phyloP scores from a whole-genome alignment of 805 yeast species.

The Sugiyamaella marilandica region DNA sequence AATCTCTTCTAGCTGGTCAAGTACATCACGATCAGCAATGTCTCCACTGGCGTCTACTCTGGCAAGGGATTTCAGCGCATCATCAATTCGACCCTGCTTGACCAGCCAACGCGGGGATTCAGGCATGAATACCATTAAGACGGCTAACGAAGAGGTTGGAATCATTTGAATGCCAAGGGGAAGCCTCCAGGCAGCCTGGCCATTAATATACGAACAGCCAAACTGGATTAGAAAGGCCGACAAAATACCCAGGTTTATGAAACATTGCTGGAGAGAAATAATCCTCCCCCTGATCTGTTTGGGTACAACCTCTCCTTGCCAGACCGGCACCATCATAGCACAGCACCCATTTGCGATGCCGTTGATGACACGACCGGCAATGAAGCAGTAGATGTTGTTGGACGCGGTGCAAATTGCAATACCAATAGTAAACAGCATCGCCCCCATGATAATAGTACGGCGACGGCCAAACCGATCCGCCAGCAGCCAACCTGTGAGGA shows the following conservation, averaged over 20 bases:
- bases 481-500: conserved; percentile 46
- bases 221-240: conserved; percentile 73
- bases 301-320: conserved; percentile 70
- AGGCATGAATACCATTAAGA: conserved; percentile 61
- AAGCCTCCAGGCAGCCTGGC: conserved; percentile 63
- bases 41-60: conserved; percentile 35
- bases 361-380: conserved; percentile 64
- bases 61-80: conserved; percentile 44
- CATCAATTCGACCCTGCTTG: conserved; percentile 51
- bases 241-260: conserved; percentile 57
- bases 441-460: conserved; percentile 52
- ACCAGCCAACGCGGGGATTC: conserved; percentile 86
- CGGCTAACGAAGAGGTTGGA: conserved; percentile 52
- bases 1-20: conserved; percentile 35
- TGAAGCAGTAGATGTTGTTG: conserved; percentile 55
- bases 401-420: conserved; percentile 52
- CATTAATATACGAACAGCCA: conserved; percentile 55
- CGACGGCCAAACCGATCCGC: conserved; percentile 67
- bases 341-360: conserved; percentile 73
- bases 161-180: conserved; percentile 66
- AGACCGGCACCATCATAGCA: conserved; percentile 73
- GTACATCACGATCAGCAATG: conserved; percentile 30
- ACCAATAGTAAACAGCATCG: conserved; percentile 53
- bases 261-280: conserved; percentile 64
- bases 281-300: conserved; percentile 62